Base-by-base conservation (phyloP, 2,329 filamentous ascomycete species). In the Zelopaecilomyces penicillatus region DNA sequence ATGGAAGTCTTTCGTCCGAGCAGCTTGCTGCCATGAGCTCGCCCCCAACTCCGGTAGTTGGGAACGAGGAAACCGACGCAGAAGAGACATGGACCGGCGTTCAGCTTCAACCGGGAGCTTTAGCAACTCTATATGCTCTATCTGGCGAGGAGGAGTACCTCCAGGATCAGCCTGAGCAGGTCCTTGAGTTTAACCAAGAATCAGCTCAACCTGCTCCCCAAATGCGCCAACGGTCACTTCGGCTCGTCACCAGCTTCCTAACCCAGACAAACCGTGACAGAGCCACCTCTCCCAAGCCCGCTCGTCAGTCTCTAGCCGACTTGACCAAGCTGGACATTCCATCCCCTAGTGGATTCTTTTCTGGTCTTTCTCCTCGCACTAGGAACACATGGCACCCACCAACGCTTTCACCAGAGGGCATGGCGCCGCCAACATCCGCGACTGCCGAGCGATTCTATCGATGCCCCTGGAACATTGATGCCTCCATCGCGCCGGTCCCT, bases 371-470 rank as follows among this genome's bases (percentile, higher is more conserved):
- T 33, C 79, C 83, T 4, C 77, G 80, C 43, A 81, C 83, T 33
- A 80, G 89, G 42, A 81, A 83, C 57, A 93, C 90, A 9, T 97
- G 91, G 91, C 81, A 87, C 57, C 68, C 83, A 48, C 71, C 75
- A 8, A 67, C 68, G 28, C 26, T 47, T 29, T 44, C 44, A 29
- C 68, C 64, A 53, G 73, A 78, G 6, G 75, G 74, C 12, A 59
- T 72, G 50, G 66, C 68, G 3, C 80, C 80, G 1, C 89, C 89
- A 1, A 91, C 87, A 0, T 95, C 91, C 2, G 87, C 88, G 30
- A 89, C 85, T n/a, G 91, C 91, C 7, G 87, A 95, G 61, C 80
- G 85, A 50, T 97, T 96, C 58, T 97, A 97, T 67, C 82, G 84
- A 50, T 76, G 84, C 29, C 89, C 90, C 3, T 96, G 89, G 83